Evolutionary conservation across 2,329 filamentous ascomycete genomes (phyloP).

Genomic region (Aspergillus unguis): DNA sequence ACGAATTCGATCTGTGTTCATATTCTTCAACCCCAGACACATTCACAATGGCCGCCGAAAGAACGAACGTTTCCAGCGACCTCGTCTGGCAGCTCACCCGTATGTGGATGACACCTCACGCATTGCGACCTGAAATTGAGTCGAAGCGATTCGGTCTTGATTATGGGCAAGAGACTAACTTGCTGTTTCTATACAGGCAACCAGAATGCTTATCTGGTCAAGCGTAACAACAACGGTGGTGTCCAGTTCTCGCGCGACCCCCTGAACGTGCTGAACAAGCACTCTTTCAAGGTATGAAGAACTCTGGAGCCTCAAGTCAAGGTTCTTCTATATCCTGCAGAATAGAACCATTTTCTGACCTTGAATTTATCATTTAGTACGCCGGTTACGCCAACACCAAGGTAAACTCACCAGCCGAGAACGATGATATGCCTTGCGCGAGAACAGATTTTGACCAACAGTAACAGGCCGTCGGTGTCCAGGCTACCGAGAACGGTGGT

Average conservation of each 20-base stretch:
- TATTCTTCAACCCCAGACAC: slow-evolving; percentile 23
- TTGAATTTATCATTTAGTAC: slow-evolving; percentile 55
- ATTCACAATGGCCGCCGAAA: slow-evolving; percentile 45
- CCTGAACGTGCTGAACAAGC: slow-evolving; percentile 87
- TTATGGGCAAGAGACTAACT: slow-evolving; percentile 15
- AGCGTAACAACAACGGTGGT: slow-evolving; percentile 76
- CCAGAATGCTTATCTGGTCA: slow-evolving; percentile 89
- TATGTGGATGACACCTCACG: slow-evolving; percentile 54
- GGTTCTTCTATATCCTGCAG: slow-evolving; percentile 10
- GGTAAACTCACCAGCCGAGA: slow-evolving; percentile 53
- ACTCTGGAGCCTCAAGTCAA: not conserved
- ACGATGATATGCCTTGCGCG: not conserved
- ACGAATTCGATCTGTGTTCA: slow-evolving; percentile 25
- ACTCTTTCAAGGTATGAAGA: slow-evolving; percentile 74
- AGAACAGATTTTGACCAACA: slow-evolving; percentile 10
- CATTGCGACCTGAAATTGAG: not conserved
- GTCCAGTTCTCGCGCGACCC: slow-evolving; percentile 91
- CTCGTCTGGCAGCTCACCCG: slow-evolving; percentile 93
- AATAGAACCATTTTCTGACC: slow-evolving; percentile 18
- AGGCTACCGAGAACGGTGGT: slow-evolving; percentile 71
- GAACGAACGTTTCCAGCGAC: slow-evolving; percentile 80
- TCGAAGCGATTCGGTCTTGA: not conserved
- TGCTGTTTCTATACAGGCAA: slow-evolving; percentile 55
- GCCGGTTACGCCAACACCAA: slow-evolving; percentile 92
- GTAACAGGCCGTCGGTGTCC: slow-evolving; percentile 74